phyloP scores from a whole-genome alignment of 495 filamentous ascomycete genomes.

The Penicillium antarcticum region DNA sequence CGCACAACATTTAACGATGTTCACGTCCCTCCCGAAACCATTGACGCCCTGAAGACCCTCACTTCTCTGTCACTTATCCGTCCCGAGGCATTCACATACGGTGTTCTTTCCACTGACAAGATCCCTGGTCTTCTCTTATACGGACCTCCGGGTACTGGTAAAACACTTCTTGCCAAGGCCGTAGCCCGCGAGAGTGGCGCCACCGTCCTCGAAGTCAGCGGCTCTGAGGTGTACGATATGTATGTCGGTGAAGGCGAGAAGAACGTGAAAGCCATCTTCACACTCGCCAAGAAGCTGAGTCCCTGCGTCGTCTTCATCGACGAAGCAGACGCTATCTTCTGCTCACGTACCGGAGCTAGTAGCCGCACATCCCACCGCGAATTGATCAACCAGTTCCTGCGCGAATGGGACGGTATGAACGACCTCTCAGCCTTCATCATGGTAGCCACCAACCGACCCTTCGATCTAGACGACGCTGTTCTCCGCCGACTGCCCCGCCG shows the following conservation, averaged over 20 bases:
- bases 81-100: constrained; percentile 93
- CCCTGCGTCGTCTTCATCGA: constrained; percentile 96
- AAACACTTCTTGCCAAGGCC: constrained; percentile 92
- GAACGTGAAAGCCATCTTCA: constrained; percentile 92
- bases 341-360: constrained; percentile 58
- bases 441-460: constrained; percentile 96
- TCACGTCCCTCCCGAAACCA: constrained; percentile 74
- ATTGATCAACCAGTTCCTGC: constrained; percentile 93
- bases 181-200: constrained; percentile 93
- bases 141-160: constrained; percentile 93
- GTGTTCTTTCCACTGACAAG: constrained; percentile 85
- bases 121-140: constrained; percentile 90
- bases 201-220: constrained; percentile 71
- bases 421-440: constrained; percentile 90
- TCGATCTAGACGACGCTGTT: constrained; percentile 93
- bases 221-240: constrained; percentile 88
- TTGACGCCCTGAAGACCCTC: constrained; percentile 83
- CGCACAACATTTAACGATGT: constrained; percentile 84
- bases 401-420: constrained; percentile 97
- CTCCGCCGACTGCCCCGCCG: constrained; percentile 77
- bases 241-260: constrained; percentile 96
- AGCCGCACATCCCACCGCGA: constrained; percentile 72
- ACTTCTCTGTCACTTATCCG: constrained; percentile 84
- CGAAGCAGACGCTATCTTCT: constrained; percentile 90
- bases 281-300: constrained; percentile 84